Evolutionary conservation across 495 filamentous ascomycete genomes (phyloP), one percentile per base, ranked within the genome.

Genomic region (Trichoderma orchidacearum): DNA sequence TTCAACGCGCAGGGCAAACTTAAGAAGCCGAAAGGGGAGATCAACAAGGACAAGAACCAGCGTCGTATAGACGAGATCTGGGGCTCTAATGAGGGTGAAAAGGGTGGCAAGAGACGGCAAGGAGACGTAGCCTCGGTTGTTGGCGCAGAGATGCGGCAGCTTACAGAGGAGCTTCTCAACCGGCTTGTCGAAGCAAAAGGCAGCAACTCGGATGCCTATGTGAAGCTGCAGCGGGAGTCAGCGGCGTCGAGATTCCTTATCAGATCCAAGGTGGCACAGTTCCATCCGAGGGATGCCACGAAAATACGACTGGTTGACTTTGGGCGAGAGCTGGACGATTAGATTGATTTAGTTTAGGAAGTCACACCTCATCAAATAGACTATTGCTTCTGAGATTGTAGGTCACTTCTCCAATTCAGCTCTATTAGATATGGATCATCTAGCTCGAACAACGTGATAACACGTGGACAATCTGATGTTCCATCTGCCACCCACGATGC

Each of bases 241-340:
- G 88, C 90, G 11, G 82, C 84, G 27, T 85, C 84, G 1, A 78
- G 89, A 58, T 96, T 95, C 64, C 73, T 96, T 9, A 86, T 96
- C 21, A 75, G 87, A 59, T 85, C 85, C 23, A 92, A 87, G 63
- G 84, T 92, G 30, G 90, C 90, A 21, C 83, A 89, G 60, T 93
- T 93, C 59, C 86, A 95, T 69, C 88, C 90, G 1, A 82, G 80
- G 57, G 89, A 96, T 70, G 87, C 90, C 0, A 78, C 76, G 54
- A 80, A 78, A 63, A 62, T 96, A 59, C 80, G 86, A 41, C 70
- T 96, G 51, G 79, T 94, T 58, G 88, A 95, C 70, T 95, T 95
- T 74, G 89, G 87, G 9, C 80, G 85, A 56, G 84, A 86, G 50
- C 62, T 94, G 38, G 84, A 87, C 56, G 81, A 84, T 56, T 85